These are phyloP conservation scores for Dictyostelium purpureum DNA, from an alignment of 78 protist genomes.

Conservation along the genomic window DNA sequence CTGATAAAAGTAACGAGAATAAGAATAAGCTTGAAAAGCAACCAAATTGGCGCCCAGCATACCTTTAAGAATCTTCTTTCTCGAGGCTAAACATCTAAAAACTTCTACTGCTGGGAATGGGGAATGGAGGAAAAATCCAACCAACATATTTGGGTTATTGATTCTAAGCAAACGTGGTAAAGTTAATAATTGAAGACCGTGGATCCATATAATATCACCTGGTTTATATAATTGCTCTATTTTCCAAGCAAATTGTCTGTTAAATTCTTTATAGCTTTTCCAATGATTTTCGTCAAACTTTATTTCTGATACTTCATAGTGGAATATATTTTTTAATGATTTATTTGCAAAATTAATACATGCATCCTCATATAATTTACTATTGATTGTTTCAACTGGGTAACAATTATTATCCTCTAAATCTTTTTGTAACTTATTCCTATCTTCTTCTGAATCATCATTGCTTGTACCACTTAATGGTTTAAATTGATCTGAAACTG, in stretches of 20 bases:
- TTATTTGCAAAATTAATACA: slow-evolving; percentile 10
- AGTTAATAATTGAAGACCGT: slow-evolving; percentile 34
- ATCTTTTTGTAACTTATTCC: not conserved
- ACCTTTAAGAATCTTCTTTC: slow-evolving; percentile 63
- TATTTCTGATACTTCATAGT: slow-evolving; percentile 36
- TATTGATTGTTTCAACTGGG: not conserved
- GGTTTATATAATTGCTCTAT: slow-evolving; percentile 14
- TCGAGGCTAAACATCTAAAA: slow-evolving; percentile 40
- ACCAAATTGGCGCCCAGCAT: slow-evolving; percentile 73
- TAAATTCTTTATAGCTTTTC: slow-evolving; percentile 38
- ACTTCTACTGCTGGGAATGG: slow-evolving; percentile 74
- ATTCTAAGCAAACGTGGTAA: slow-evolving; percentile 33
- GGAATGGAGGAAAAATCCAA: slow-evolving; percentile 37
- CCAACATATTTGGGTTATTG: not conserved
- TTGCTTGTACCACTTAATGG: not conserved
- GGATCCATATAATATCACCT: slow-evolving; percentile 73
- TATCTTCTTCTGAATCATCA: slow-evolving; percentile 1
- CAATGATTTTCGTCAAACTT: slow-evolving; percentile 47
- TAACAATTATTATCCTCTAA: not conserved
- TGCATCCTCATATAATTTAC: slow-evolving; percentile 54
- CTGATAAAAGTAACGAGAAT: slow-evolving; percentile 56
- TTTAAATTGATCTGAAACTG: not conserved
- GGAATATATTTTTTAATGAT: slow-evolving; percentile 29
- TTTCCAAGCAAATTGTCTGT: slow-evolving; percentile 30
- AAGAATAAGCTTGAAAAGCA: slow-evolving; percentile 65